These are phyloP conservation scores for Penicillium hordei DNA, from an alignment of 2,329 filamentous ascomycete genomes.

Conservation along the genomic window DNA sequence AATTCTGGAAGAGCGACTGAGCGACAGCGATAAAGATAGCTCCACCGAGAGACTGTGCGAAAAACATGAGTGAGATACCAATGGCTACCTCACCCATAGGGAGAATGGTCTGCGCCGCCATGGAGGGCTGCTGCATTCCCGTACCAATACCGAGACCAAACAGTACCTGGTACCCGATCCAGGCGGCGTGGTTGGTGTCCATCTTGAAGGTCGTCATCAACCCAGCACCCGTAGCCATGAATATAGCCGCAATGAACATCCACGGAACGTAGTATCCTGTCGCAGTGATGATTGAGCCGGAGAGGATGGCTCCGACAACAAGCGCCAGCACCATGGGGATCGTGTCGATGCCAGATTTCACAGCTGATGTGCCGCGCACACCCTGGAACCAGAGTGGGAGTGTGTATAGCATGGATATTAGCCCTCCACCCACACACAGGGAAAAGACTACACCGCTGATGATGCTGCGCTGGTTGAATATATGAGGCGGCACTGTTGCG, in stretches of 20 bases:
- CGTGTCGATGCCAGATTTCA: conserved; percentile 48
- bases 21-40: conserved; percentile 21
- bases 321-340: conserved; percentile 42
- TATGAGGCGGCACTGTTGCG: conserved; percentile 52
- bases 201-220: conserved; percentile 20
- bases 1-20: conserved; percentile 21
- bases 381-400: conserved; percentile 52
- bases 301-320: conserved; percentile 36
- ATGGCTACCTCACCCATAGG: conserved; percentile 16
- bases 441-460: conserved; percentile 33
- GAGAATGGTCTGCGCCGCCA: conserved; percentile 22
- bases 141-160: conserved; percentile 21
- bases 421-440: conserved; percentile 39
- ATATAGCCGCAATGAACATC: conserved; percentile 30
- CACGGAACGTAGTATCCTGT: conserved; percentile 45
- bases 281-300: conserved; percentile 34
- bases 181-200: conserved; percentile 16
- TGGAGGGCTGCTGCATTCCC: conserved; percentile 20
- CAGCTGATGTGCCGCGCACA: conserved; percentile 44
- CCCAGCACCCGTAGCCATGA: conserved; percentile 20
- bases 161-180: conserved; percentile 24
- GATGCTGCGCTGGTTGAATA: conserved; percentile 50
- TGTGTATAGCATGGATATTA: conserved; percentile 45
- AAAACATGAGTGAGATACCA: conserved; percentile 21
- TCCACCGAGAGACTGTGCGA: conserved; percentile 21